Evolutionary conservation across 805 yeast species (phyloP), one percentile per base, ranked within the genome.

Genomic region (Schwanniomyces pseudopolymorphus): DNA sequence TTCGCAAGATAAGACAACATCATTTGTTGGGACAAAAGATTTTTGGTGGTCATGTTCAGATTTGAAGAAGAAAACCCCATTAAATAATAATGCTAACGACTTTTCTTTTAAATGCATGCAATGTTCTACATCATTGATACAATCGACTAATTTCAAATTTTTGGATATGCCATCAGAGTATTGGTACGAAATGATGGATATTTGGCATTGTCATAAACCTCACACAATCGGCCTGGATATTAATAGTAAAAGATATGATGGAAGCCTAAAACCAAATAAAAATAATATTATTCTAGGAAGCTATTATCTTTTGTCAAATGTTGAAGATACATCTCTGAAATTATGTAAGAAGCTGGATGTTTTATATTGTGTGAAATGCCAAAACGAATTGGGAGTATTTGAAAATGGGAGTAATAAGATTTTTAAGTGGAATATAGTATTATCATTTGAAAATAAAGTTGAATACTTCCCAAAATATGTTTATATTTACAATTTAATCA

Each of bases 191-290:
- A 70, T 94, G 78, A 86, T 92, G 96, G 98, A 92, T 47, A 87
- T 86, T 53, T 92, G 99, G 99, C 97, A 92, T 62, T 92, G 99
- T 60, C 97, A 92, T 59, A 86, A 85, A 56, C 95, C 95, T 0
- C 62, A 66, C 21, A 54, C 50, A n/a, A 49, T 59, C 40, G 58
- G 57, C 37, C 50, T 56, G 14, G 42, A 56, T 17, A 47, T 60
- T 22, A 59, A 46, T 33, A 59, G 60, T 25, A 61, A 64, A 48
- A 54, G 60, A 36, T 69, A 75, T 46, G 72, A 70, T 51, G 75
- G 76, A 6, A 59, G 62, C 1, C 57, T 84, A 37, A 66, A 57
- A 20, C 87, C 92, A 3, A 43, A 59, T 4, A 48, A 55, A 0
- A 60, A 66, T 25, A 61, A 70, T 2, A 58, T 83, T 4, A 66